Percentiles rank a stretch among this genome's conserved stretches.
These are phyloP conservation scores for Amoeboradix gromovi DNA, from an alignment of 371 early-diverging fungal genomes.

Conservation along the genomic window DNA sequence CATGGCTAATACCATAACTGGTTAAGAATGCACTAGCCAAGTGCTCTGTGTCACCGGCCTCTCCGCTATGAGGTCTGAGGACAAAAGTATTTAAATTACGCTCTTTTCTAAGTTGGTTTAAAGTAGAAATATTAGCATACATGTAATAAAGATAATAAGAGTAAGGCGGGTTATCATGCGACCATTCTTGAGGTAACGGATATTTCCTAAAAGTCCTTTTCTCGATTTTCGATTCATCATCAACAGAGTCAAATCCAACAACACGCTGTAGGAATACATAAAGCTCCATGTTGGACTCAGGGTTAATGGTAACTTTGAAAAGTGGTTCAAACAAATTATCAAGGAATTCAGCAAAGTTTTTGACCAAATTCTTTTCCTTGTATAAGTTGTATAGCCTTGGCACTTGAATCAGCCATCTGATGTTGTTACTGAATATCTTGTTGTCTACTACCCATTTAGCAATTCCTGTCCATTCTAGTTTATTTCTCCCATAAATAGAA, in stretches of 20 bases:
- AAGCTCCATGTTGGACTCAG: constrained; percentile 49
- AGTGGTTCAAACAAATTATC: constrained; percentile 67
- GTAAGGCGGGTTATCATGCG: constrained; percentile 66
- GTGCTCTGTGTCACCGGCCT: constrained; percentile 92
- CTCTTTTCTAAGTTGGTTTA: constrained; percentile 53
- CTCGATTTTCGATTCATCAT: constrained; percentile 85
- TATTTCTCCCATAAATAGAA: constrained; percentile 59
- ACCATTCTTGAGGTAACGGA: constrained; percentile 62
- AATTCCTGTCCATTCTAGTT: constrained; percentile 71
- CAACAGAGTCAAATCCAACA: constrained; percentile 84
- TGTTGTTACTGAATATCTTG: constrained; percentile 61
- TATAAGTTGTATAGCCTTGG: constrained; percentile 83
- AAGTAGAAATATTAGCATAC: constrained; percentile 55
- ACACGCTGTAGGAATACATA: constrained; percentile 79
- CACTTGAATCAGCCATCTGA: constrained; percentile 85
- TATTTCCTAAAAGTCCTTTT: constrained; percentile 46
- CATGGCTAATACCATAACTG: constrained; percentile 71
- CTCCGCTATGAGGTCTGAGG: constrained; percentile 83
- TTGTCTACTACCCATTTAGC: constrained; percentile 50
- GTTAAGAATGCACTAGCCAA: constrained; percentile 71
- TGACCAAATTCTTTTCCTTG: constrained; percentile 29
- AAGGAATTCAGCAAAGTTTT: constrained; percentile 50
- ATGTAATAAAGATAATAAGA: constrained; percentile 88
- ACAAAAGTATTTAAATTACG: constrained; percentile 65
- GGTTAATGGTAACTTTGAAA: constrained; percentile 69